These are phyloP conservation scores for Cercospora citrullina DNA, from an alignment of 2,329 filamentous ascomycete species.

Conservation along the genomic window DNA sequence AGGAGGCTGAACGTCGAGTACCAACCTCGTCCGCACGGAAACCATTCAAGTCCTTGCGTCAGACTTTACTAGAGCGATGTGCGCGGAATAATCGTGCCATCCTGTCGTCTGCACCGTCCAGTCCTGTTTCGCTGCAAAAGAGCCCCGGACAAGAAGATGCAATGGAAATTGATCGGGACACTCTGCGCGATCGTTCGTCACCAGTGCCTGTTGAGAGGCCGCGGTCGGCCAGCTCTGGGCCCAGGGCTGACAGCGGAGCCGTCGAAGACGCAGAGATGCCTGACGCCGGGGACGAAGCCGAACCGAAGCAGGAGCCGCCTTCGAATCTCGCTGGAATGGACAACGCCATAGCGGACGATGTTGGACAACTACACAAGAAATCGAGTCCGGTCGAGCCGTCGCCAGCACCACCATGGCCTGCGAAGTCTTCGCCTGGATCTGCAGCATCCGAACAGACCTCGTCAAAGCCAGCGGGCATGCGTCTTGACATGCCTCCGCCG, in stretches of 20 bases:
- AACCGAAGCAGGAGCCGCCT: constrained; percentile 1
- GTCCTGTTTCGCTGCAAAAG: not conserved
- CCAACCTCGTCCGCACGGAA: constrained; percentile 26
- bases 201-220: constrained; percentile 4
- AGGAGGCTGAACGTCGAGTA: constrained; percentile 29
- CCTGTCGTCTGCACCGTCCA: constrained; percentile 11
- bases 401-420: constrained; percentile 16
- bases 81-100: constrained; percentile 34
- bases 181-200: constrained; percentile 2
- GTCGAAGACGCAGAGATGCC: constrained; percentile 27
- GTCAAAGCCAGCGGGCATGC: constrained; percentile 33
- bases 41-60: constrained; percentile 35
- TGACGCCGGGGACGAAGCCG: constrained; percentile 19
- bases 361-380: not conserved
- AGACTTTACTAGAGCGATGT: constrained; percentile 39
- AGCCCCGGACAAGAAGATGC: constrained; percentile 11
- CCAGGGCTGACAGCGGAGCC: not conserved
- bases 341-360: constrained; percentile 4
- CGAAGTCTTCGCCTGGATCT: constrained; percentile 15
- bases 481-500: constrained; percentile 39
- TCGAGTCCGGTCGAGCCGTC: constrained; percentile 9
- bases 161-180: constrained; percentile 28
- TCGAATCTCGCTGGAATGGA: not conserved
- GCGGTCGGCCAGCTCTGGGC: not conserved
- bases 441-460: constrained; percentile 8